Percentiles rank a stretch among this genome's conserved stretches.
phyloP scores from a whole-genome alignment of 2,329 filamentous ascomycete species.

The Sporothrix luriei region DNA sequence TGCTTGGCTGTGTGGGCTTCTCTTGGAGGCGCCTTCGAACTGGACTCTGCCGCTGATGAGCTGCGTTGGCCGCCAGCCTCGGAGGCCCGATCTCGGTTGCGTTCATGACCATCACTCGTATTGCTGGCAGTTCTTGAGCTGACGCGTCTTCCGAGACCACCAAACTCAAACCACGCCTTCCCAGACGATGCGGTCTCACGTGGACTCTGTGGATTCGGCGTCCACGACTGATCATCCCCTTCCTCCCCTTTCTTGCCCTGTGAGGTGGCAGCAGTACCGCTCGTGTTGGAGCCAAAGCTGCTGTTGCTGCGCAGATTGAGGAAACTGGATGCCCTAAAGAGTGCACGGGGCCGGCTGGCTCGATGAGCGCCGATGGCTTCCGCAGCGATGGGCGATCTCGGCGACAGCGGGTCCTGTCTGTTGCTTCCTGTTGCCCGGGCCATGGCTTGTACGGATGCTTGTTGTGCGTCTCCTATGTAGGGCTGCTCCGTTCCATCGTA shows the following conservation, averaged over 20 bases:
- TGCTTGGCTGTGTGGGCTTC: neutral
- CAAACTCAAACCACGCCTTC: conserved; percentile 16
- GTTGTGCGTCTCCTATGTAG: neutral
- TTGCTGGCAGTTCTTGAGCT: neutral
- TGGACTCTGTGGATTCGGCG: conserved; percentile 16
- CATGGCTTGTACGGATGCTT: conserved; percentile 8
- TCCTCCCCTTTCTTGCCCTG: conserved; percentile 2
- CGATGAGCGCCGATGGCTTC: neutral
- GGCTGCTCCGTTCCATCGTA: neutral
- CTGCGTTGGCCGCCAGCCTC: neutral
- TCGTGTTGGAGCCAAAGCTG: neutral
- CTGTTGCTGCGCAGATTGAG: conserved; percentile 34
- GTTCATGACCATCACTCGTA: neutral
- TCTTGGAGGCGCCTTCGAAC: neutral
- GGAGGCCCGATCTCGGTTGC: neutral
- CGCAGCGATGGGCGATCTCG: neutral
- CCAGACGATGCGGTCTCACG: neutral
- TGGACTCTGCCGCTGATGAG: neutral
- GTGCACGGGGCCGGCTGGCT: conserved; percentile 14
- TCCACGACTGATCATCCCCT: neutral
- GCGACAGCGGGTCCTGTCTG: neutral
- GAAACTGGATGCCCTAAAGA: conserved; percentile 36
- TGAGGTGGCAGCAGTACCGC: neutral
- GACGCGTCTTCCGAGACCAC: neutral
- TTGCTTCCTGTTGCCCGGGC: neutral